phyloP scores from a whole-genome alignment of 208 protist genomes.

The Crithidia expoeki region DNA sequence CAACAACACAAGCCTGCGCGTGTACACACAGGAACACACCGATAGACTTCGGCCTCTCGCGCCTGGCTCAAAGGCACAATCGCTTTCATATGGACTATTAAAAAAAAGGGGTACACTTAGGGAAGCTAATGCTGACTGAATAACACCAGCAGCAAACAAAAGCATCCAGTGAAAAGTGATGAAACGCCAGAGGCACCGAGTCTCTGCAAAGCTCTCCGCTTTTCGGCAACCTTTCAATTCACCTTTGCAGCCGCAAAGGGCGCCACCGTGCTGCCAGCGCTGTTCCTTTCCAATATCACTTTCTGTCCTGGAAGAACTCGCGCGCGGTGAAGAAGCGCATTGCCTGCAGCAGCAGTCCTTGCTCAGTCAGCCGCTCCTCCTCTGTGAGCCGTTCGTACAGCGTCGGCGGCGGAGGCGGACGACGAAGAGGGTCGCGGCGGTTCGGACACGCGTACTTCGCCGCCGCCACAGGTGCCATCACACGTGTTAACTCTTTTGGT shows the following conservation, averaged over 20 bases:
- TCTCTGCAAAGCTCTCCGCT: too few species aligned
- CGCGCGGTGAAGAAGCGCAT: conserved; percentile 80
- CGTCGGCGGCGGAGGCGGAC: conserved; percentile 36
- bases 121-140: too few species aligned
- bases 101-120: too few species aligned
- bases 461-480: conserved; percentile 75
- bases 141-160: too few species aligned
- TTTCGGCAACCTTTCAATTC: background rate
- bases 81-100: too few species aligned
- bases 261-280: background rate
- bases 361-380: conserved; percentile 65
- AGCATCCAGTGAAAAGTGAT: too few species aligned
- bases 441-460: conserved; percentile 31
- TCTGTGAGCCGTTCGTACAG: conserved; percentile 85
- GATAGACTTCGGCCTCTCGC: too few species aligned
- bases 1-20: too few species aligned
- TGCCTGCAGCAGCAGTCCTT: conserved; percentile 81
- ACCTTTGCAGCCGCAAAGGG: background rate
- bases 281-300: background rate
- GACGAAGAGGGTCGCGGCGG: conserved; percentile 23
- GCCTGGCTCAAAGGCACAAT: too few species aligned
- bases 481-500: conserved; percentile 49
- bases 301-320: conserved; percentile 62
- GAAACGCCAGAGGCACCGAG: too few species aligned
- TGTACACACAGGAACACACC: too few species aligned